A percentile compares a stretch with the other conserved stretches of the same genome.
Evolutionary conservation across 2,329 filamentous ascomycete species (phyloP).

Genomic region (Penicillium sp.): DNA sequence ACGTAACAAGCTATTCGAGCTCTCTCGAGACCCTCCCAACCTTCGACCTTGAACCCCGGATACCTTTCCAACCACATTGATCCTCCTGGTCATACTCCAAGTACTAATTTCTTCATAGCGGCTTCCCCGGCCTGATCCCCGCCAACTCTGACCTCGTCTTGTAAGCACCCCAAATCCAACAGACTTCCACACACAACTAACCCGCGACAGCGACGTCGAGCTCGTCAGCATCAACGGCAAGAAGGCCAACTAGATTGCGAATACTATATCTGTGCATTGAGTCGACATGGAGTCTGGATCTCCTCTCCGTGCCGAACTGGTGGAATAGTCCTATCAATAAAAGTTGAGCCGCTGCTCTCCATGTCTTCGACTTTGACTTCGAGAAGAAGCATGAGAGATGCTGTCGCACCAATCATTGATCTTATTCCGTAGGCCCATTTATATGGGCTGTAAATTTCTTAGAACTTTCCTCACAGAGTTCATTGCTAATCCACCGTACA

Average conservation of each 20-base stretch:
- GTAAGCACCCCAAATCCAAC: conserved; percentile 52
- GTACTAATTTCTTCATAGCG: conserved; percentile 48
- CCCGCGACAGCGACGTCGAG: conserved; percentile 60
- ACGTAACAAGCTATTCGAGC: conserved; percentile 22
- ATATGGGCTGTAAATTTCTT: background rate
- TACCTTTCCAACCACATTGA: background rate
- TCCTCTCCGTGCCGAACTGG: background rate
- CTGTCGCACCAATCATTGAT: background rate
- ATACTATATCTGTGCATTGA: background rate
- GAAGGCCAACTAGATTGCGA: conserved; percentile 39
- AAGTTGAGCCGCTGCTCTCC: background rate
- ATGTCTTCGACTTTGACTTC: background rate
- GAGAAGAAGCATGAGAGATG: background rate
- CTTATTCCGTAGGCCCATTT: background rate
- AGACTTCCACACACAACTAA: conserved; percentile 5
- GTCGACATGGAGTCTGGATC: background rate
- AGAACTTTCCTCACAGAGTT: background rate
- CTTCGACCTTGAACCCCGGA: background rate
- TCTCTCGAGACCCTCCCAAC: background rate
- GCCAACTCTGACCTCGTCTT: conserved; percentile 74
- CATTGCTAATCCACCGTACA: background rate
- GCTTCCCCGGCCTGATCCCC: conserved; percentile 77
- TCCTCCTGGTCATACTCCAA: background rate
- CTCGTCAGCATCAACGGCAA: conserved; percentile 63
- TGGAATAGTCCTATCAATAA: conserved; percentile 1